These are phyloP conservation scores for Ustanciosporium gigantosporum DNA, from an alignment of 1,284 basidiomycete genomes.

Conservation along the genomic window DNA sequence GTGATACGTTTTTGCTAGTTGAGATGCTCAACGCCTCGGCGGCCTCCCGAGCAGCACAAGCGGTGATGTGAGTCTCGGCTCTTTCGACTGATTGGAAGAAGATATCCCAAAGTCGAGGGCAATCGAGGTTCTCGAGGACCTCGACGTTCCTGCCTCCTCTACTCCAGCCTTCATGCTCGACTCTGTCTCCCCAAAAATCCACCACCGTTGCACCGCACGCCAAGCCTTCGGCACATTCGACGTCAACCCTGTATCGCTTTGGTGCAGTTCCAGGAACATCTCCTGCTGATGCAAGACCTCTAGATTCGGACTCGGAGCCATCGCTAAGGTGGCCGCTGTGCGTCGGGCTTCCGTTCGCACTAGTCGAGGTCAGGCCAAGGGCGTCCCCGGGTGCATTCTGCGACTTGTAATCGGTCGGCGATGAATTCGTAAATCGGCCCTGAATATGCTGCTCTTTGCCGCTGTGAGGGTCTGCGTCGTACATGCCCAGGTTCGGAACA, in stretches of 20 bases:
- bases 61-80: conserved; percentile 37
- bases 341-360: no score
- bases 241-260: conserved; percentile 44
- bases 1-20: no score
- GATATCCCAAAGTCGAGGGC: conserved; percentile 42
- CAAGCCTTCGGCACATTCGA: conserved; percentile 39
- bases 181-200: conserved; percentile 44
- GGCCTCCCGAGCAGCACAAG: no score
- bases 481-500: conserved; percentile 13
- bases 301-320: conserved; percentile 3
- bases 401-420: not conserved
- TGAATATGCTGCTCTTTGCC: conserved; percentile 9
- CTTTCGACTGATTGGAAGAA: conserved; percentile 46
- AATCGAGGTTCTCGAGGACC: conserved; percentile 49
- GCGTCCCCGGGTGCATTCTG: not conserved
- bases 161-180: conserved; percentile 42
- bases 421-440: not conserved
- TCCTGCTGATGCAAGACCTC: not conserved
- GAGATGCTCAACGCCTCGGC: no score
- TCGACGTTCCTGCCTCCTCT: conserved; percentile 45
- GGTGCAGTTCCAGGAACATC: conserved; percentile 3
- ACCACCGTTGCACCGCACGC: conserved; percentile 50
- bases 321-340: conserved; percentile 11
- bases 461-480: conserved; percentile 29
- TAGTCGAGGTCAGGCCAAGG: not conserved